Percentiles rank a stretch among this genome's conserved stretches.
Conservation (phyloP, 2,329 filamentous ascomycete genomes). For the Bipolaris sorokiniana region DNA sequence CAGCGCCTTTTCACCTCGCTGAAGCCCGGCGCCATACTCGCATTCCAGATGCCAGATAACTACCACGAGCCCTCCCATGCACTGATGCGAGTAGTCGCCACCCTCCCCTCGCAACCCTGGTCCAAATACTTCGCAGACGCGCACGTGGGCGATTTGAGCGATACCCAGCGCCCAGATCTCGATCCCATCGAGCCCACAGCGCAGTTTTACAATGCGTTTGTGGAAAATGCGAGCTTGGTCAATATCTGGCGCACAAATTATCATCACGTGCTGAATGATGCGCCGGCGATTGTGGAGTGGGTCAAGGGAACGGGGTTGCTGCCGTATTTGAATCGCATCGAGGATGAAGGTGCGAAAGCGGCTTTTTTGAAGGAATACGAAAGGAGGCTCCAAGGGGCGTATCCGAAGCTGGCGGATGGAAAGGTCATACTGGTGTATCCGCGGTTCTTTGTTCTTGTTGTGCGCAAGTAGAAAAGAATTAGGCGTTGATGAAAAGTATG, state of each 20-base stretch:
- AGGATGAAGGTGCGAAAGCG: slow-evolving; percentile 45
- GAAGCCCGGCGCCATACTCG: slow-evolving; percentile 56
- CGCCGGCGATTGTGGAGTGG: slow-evolving; percentile 64
- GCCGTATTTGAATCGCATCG: slow-evolving; percentile 61
- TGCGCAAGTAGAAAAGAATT: slow-evolving; percentile 27
- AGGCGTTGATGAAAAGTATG: too few relatives aligned
- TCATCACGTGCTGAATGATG: slow-evolving; percentile 58
- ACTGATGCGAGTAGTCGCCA: slow-evolving; percentile 57
- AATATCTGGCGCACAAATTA: slow-evolving; percentile 64
- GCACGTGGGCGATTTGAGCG: slow-evolving; percentile 21
- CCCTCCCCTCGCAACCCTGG: slow-evolving; percentile 48
- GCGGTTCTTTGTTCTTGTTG: slow-evolving; percentile 61
- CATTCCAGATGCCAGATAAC: slow-evolving; percentile 63
- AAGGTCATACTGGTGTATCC: slow-evolving; percentile 63
- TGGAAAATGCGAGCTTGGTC: slow-evolving; percentile 48
- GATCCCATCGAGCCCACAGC: slow-evolving; percentile 57
- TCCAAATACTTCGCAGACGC: slow-evolving; percentile 30
- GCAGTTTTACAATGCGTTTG: slow-evolving; percentile 59
- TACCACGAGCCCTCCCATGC: slow-evolving; percentile 57
- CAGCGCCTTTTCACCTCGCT: slow-evolving; percentile 52
- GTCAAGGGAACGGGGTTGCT: slow-evolving; percentile 63
- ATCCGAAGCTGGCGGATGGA: slow-evolving; percentile 57
- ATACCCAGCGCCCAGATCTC: slow-evolving; percentile 43
- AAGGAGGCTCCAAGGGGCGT: slow-evolving; percentile 51
- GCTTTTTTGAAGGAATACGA: slow-evolving; percentile 58